Evolutionary conservation across 2,329 filamentous ascomycete species (phyloP).

Genomic region (Ascochyta clinopodiicola): DNA sequence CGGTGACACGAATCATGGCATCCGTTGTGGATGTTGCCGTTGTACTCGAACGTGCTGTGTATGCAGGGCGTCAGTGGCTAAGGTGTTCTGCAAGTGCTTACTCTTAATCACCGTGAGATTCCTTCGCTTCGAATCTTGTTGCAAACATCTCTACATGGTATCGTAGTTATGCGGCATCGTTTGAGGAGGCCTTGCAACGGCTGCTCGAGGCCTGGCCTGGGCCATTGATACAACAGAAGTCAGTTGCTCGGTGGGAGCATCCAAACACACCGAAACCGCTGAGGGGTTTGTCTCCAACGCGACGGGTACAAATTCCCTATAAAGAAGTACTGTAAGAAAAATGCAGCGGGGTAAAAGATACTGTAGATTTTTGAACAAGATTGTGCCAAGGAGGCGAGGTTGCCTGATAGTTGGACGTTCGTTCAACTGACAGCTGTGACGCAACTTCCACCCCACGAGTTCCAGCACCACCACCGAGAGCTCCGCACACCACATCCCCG

Average conservation of each 20-base stretch:
- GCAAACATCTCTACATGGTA: not conserved
- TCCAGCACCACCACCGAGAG: conserved; percentile 20
- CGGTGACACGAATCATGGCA: not conserved
- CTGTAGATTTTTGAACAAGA: not conserved
- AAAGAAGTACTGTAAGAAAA: too few species aligned
- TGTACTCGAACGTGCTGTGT: not conserved
- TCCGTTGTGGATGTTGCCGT: not conserved
- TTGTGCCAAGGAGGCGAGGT: conserved; percentile 12
- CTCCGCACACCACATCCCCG: conserved; percentile 9
- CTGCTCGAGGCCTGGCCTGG: not conserved
- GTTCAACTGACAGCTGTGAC: conserved; percentile 13
- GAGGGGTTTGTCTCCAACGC: not conserved
- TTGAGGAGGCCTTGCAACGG: not conserved
- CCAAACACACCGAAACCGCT: not conserved
- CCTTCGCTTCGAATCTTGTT: not conserved
- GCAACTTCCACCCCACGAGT: conserved; percentile 16
- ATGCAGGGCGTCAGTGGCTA: not conserved
- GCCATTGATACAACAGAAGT: not conserved
- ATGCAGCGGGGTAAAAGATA: not conserved
- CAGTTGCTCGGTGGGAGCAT: not conserved
- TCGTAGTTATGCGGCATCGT: not conserved
- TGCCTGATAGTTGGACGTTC: not conserved
- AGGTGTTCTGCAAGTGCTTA: not conserved
- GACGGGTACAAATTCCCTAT: not conserved
- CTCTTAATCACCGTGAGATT: not conserved